phyloP scores from a whole-genome alignment of 352 stramenopile genomes.

The Globisporangium heterothallicum region DNA sequence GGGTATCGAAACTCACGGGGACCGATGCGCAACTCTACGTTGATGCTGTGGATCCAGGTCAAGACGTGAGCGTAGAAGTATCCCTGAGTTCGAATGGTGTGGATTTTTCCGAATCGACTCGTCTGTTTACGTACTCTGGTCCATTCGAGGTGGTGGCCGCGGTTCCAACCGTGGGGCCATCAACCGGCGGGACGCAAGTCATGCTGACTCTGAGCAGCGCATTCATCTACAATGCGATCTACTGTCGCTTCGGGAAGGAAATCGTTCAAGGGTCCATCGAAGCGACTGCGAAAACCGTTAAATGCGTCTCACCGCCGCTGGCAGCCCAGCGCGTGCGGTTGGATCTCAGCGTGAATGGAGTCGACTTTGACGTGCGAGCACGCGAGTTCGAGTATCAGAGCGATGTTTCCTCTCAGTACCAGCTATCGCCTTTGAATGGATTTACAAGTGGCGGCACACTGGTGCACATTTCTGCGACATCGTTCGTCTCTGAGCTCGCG shows the following conservation, averaged over 20 bases:
- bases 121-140: constrained; percentile 40
- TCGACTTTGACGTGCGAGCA: constrained; percentile 47
- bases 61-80: constrained; percentile 18
- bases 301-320: constrained; percentile 20
- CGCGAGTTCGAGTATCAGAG: constrained; percentile 40
- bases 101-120: constrained; percentile 26
- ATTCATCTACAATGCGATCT: constrained; percentile 23
- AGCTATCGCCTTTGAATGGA: constrained; percentile 35
- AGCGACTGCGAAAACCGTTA: constrained; percentile 12
- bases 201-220: constrained; percentile 20
- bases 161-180: constrained; percentile 40
- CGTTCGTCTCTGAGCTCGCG: constrained; percentile 18
- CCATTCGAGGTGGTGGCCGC: constrained; percentile 29
- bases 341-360: constrained; percentile 34
- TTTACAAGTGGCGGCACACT: constrained; percentile 46
- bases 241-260: constrained; percentile 50
- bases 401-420: constrained; percentile 20
- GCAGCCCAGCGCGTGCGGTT: constrained; percentile 18
- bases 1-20: constrained; percentile 15
- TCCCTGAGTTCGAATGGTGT: constrained; percentile 26
- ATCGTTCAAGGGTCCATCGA: constrained; percentile 24
- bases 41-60: constrained; percentile 16
- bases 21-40: constrained; percentile 14
- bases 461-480: constrained; percentile 32
- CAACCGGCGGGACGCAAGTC: constrained; percentile 53